Base-by-base conservation (phyloP, 352 stramenopile species). In the Globisporangium emineosum region DNA sequence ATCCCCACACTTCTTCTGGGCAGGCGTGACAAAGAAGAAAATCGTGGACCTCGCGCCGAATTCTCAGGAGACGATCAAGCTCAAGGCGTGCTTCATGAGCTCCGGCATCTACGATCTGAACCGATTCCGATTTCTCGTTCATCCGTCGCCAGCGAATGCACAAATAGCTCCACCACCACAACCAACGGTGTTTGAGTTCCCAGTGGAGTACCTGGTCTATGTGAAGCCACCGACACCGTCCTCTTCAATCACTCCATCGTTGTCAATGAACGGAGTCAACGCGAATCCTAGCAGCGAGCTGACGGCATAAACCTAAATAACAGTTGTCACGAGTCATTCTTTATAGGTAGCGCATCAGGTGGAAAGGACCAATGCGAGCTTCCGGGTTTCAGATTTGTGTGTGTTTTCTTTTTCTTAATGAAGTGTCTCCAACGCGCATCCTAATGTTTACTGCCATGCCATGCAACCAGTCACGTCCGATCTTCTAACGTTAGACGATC, bases 21-120 rank as follows among this genome's bases (percentile, higher is more conserved):
- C 79, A 1, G 87, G 86, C 9, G 65, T 88, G 32, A 93, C 83
- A 21, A 92, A 86, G 64, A 92, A 94, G 62, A 82, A 68, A 9
- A 57, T 94, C 29, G 53, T 47, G 10, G 65, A 69, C n/a, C 84
- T 94, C 49, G 55, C 73, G 27, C 79, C 87, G 3, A 81, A 75
- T 32, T 72, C 66, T 7, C 60, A 62, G 12, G 68, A 78, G 23
- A 69, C 75, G 45, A 78, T 96, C 60, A 72, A 76, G 30, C 66
- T 96, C 21, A 81, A 79, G 32, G 87, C 87, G 27, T 93, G 83
- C 53, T 96, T 96, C 50, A 73, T 86, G 56, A 71, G 67, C 21
- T 64, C 87, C 2, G 87, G 87, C 12, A 75, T 94, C 32, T 96
- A 91, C 71, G 86, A 96, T 61, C 64, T 96, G 15, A 96, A 96